Evolutionary conservation across 805 yeast species (phyloP).

Genomic region (Candida maltosa): DNA sequence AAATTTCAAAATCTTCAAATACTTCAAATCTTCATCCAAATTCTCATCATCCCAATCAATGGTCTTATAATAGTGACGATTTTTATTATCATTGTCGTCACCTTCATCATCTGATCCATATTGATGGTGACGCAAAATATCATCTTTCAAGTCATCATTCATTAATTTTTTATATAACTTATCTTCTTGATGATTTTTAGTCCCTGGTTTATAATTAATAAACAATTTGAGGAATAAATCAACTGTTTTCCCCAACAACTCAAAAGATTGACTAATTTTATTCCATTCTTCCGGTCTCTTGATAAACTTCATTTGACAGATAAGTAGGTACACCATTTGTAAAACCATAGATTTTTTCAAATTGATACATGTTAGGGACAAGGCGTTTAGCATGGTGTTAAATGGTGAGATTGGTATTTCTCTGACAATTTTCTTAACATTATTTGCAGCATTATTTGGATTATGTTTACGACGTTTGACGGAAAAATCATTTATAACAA

Average conservation of each 20-base stretch:
- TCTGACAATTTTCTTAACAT: conserved; percentile 15
- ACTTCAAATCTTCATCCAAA: conserved; percentile 45
- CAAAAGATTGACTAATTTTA: conserved; percentile 15
- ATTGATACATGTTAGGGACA: conserved; percentile 41
- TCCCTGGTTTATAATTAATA: conserved; percentile 34
- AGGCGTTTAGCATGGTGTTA: conserved; percentile 39
- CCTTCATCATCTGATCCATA: conserved; percentile 29
- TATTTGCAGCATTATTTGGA: conserved; percentile 2
- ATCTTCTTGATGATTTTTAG: conserved; percentile 28
- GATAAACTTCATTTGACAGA: conserved; percentile 35
- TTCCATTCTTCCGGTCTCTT: conserved; percentile 21
- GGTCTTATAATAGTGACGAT: conserved; percentile 14
- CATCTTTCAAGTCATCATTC: conserved; percentile 37
- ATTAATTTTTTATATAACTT: conserved; percentile 34
- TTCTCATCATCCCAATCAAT: conserved; percentile 49
- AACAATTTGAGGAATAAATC: conserved; percentile 34
- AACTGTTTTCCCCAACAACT: conserved; percentile 21
- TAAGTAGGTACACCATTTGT: conserved; percentile 40
- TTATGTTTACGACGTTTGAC: conserved; percentile 29
- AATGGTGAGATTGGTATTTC: conserved; percentile 38
- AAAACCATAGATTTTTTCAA: conserved; percentile 39
- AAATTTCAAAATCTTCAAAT: conserved; percentile 38
- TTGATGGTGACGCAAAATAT: conserved; percentile 29
- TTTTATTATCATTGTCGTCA: conserved; percentile 17
- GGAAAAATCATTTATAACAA: conserved; percentile 41